Conservation (phyloP, 305 asterid species). For the Withania somnifera region DNA sequence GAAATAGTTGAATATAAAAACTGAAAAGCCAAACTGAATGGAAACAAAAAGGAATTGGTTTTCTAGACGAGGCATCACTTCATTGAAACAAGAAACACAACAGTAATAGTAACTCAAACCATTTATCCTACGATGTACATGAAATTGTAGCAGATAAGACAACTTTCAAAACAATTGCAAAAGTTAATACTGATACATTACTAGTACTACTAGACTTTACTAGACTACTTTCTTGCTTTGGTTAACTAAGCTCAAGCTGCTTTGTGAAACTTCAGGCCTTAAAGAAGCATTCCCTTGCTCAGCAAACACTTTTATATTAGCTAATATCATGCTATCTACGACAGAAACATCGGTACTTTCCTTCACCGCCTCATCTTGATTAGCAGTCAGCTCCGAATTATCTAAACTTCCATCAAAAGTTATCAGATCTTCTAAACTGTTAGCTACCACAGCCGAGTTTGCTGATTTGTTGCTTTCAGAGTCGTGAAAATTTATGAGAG, state of each 20-base stretch:
- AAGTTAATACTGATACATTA: not conserved
- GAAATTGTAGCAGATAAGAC: not conserved
- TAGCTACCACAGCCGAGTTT: constrained; percentile 13
- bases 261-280: constrained; percentile 6
- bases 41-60: not conserved
- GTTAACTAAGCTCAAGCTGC: constrained; percentile 21
- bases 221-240: constrained; percentile 23
- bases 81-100: not conserved
- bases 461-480: constrained; percentile 5
- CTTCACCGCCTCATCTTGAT: constrained; percentile 14
- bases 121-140: not conserved
- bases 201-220: not conserved
- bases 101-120: not conserved
- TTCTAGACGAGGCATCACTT: not conserved
- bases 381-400: constrained; percentile 12
- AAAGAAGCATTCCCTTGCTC: constrained; percentile 18
- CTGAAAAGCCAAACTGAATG: too few species aligned
- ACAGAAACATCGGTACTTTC: constrained; percentile 4
- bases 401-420: constrained; percentile 33
- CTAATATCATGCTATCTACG: constrained; percentile 43
- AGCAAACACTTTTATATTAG: constrained; percentile 32
- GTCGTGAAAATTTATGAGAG: constrained; percentile 40
- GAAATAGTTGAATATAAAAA: too few species aligned
- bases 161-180: not conserved
- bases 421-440: constrained; percentile 40